Conservation (phyloP, 1,284 basidiomycete species). For the Tremellales sp. region DNA sequence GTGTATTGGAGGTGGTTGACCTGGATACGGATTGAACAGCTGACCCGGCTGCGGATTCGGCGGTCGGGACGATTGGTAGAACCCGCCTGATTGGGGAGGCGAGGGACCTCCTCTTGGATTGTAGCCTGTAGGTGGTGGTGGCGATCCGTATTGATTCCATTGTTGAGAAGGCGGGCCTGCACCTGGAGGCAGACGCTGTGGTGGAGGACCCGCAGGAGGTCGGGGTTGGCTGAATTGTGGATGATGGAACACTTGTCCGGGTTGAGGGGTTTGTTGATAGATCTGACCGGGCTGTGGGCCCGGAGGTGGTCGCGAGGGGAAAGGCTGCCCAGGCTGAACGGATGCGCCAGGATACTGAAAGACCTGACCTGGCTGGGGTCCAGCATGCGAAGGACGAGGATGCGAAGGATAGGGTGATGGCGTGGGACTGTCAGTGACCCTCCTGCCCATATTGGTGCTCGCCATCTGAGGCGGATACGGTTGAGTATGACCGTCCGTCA, state of each 20-base stretch:
- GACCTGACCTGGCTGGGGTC: constrained; percentile 47
- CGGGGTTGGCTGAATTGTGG: constrained; percentile 32
- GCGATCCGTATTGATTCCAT: not conserved
- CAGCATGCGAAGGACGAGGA: constrained; percentile 19
- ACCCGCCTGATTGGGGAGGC: not conserved
- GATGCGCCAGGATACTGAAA: constrained; percentile 41
- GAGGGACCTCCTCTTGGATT: not conserved
- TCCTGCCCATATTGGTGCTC: not conserved
- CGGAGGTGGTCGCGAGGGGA: constrained; percentile 6
- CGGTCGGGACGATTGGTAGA: too few relatives aligned
- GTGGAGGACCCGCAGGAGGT: constrained; percentile 14
- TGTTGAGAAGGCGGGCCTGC: constrained; percentile 1
- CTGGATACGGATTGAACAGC: constrained; percentile 6
- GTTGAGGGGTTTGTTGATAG: constrained; percentile 14
- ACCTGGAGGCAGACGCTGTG: constrained; percentile 4
- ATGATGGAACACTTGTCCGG: constrained; percentile 31
- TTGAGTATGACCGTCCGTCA: constrained; percentile 37
- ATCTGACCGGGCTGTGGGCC: not conserved
- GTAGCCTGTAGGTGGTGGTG: not conserved
- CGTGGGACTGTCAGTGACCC: not conserved
- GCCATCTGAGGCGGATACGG: constrained; percentile 6
- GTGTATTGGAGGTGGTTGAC: too few relatives aligned
- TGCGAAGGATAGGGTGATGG: constrained; percentile 10
- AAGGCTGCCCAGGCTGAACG: constrained; percentile 1
- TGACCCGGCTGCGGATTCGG: not conserved